Percentiles rank a stretch among this genome's conserved stretches.
Conservation (phyloP, 139 green algal genomes). For the Picochlorum costavermella region DNA sequence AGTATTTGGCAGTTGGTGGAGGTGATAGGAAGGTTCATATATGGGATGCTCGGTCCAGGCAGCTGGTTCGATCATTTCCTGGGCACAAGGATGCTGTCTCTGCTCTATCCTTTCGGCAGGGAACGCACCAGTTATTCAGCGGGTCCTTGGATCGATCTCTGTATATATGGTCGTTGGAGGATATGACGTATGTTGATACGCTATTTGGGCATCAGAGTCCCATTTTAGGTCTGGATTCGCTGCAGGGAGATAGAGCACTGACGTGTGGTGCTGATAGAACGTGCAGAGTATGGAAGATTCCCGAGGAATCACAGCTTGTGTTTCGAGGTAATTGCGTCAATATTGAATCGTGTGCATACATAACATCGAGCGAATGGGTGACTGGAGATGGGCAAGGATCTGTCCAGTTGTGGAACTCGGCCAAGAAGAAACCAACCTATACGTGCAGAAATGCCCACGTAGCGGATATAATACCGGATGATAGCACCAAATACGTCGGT, state of each 20-base stretch:
- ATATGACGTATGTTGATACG: conserved; percentile 91
- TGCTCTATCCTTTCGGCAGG: conserved; percentile 71
- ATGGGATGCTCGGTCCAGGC: conserved; percentile 56
- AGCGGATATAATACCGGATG: not conserved
- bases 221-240: conserved; percentile 63
- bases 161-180: conserved; percentile 90
- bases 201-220: conserved; percentile 79
- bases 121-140: conserved; percentile 72
- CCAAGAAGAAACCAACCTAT: conserved; percentile 67
- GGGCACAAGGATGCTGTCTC: conserved; percentile 68
- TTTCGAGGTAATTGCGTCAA: conserved; percentile 54
- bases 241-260: conserved; percentile 65
- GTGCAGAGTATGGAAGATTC: conserved; percentile 91
- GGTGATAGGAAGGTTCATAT: conserved; percentile 74
- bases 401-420: conserved; percentile 53
- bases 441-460: conserved; percentile 11
- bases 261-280: conserved; percentile 71
- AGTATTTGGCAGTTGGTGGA: conserved; percentile 72
- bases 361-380: conserved; percentile 72
- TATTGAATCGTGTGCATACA: conserved; percentile 53
- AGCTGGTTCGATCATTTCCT: conserved; percentile 37
- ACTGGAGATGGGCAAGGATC: conserved; percentile 61
- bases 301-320: conserved; percentile 92
- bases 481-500: not conserved
- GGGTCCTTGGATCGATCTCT: conserved; percentile 67